phyloP scores from a whole-genome alignment of 2,329 filamentous ascomycete genomes.

The Cadophora gregata region DNA sequence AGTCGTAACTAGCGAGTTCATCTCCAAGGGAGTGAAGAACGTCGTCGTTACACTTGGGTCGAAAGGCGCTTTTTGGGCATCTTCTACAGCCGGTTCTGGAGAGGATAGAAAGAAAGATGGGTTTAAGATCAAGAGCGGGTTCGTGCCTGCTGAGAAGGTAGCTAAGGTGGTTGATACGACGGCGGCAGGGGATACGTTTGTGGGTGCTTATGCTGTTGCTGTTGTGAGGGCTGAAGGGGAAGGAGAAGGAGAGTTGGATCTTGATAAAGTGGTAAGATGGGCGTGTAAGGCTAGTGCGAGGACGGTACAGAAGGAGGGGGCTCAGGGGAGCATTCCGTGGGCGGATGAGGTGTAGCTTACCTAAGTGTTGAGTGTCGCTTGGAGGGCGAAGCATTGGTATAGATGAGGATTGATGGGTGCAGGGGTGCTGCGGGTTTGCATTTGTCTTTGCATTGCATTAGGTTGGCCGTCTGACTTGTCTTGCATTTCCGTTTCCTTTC shows the following conservation, averaged over 20 bases:
- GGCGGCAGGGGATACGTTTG: constrained; percentile 92
- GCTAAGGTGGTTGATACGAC: constrained; percentile 86
- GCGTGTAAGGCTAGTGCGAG: constrained; percentile 67
- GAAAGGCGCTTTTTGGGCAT: constrained; percentile 75
- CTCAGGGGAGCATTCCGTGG: constrained; percentile 72
- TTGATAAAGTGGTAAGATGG: constrained; percentile 59
- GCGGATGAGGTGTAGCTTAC: constrained; percentile 55
- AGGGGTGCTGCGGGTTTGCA: background rate
- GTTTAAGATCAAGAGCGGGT: constrained; percentile 53
- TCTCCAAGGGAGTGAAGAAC: constrained; percentile 72
- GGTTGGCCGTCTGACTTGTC: too few species aligned
- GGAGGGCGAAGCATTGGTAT: background rate
- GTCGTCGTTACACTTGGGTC: constrained; percentile 86
- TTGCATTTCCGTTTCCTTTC: too few species aligned
- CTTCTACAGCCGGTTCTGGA: constrained; percentile 29
- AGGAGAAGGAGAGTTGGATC: constrained; percentile 41
- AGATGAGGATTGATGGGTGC: background rate
- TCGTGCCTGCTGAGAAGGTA: constrained; percentile 70
- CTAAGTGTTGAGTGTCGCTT: background rate
- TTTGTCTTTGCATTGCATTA: background rate
- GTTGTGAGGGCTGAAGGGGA: constrained; percentile 54
- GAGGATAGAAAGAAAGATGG: too few species aligned
- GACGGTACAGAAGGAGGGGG: constrained; percentile 70
- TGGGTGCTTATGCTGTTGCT: constrained; percentile 82
- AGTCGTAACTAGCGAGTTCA: constrained; percentile 63